Conservation (phyloP, 2,329 filamentous ascomycete species). For the Colletotrichum liaoningense region DNA sequence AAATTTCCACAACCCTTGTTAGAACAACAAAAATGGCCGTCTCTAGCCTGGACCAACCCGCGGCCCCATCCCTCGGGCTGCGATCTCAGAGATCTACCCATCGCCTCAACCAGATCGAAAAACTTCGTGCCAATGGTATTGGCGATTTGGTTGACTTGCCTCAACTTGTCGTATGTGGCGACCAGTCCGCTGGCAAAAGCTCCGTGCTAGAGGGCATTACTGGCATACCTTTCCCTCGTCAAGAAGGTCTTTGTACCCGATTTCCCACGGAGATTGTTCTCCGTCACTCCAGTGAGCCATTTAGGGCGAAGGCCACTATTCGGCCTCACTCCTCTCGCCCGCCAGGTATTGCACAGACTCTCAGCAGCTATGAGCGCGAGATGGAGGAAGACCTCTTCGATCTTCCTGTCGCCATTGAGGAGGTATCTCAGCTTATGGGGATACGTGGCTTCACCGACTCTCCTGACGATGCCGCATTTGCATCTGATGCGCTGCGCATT, state of each 20-base stretch:
- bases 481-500: constrained; percentile 41
- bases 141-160: constrained; percentile 52
- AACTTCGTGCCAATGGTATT: constrained; percentile 48
- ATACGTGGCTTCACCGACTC: constrained; percentile 28
- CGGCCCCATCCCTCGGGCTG: background rate
- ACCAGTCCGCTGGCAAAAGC: constrained; percentile 67
- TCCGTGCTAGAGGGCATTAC: constrained; percentile 69
- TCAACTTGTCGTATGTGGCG: constrained; percentile 65
- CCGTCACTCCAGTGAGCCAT: constrained; percentile 41
- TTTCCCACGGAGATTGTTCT: constrained; percentile 67
- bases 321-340: constrained; percentile 16
- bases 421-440: constrained; percentile 32
- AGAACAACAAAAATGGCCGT: background rate
- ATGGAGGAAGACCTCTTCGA: constrained; percentile 27
- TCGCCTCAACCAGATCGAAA: constrained; percentile 50
- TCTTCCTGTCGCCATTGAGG: constrained; percentile 18
- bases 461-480: constrained; percentile 18
- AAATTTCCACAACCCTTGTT: background rate
- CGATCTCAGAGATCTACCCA: constrained; percentile 22
- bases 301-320: constrained; percentile 19
- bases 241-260: constrained; percentile 64
- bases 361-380: constrained; percentile 15
- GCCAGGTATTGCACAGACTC: background rate
- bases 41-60: background rate
- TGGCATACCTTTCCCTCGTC: constrained; percentile 62